Evolutionary conservation across 2,329 filamentous ascomycete genomes (phyloP).

Genomic region (Dactylellina sp.): DNA sequence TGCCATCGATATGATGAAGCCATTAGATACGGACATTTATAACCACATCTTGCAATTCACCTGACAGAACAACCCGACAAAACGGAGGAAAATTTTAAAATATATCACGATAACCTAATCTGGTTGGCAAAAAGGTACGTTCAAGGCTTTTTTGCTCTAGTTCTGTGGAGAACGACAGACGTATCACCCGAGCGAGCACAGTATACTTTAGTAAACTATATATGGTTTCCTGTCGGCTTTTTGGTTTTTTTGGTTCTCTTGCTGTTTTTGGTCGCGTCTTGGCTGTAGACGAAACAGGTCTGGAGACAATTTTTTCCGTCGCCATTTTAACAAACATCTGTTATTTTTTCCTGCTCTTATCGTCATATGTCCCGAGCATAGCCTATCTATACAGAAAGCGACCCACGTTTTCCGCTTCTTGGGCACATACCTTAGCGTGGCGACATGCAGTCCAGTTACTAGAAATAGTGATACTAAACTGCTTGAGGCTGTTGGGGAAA

Average conservation of each 20-base stretch:
- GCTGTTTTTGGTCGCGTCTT: neutral
- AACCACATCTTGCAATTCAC: constrained; percentile 2
- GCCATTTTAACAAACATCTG: too few species aligned
- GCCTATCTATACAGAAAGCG: neutral
- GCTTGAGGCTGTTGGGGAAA: constrained; percentile 22
- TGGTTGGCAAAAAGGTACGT: constrained; percentile 3
- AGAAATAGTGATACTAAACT: constrained; percentile 11
- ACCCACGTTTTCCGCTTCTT: constrained; percentile 30
- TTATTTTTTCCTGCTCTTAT: constrained; percentile 6
- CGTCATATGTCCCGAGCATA: constrained; percentile 15
- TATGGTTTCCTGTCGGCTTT: neutral
- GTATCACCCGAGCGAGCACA: constrained; percentile 26
- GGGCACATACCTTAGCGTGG: constrained; percentile 26
- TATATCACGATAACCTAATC: constrained; percentile 5
- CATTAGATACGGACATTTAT: constrained; percentile 14
- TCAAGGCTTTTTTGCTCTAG: neutral
- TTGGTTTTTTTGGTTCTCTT: constrained; percentile 4
- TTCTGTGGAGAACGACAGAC: constrained; percentile 8
- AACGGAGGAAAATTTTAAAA: constrained; percentile 12
- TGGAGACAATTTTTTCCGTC: too few species aligned
- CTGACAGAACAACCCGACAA: neutral
- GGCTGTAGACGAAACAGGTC: neutral
- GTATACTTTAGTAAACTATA: constrained; percentile 29
- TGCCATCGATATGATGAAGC: constrained; percentile 3
- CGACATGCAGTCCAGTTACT: constrained; percentile 34